These are phyloP conservation scores for Penicillium crustosum DNA, from an alignment of 2,329 filamentous ascomycete species.

Conservation along the genomic window DNA sequence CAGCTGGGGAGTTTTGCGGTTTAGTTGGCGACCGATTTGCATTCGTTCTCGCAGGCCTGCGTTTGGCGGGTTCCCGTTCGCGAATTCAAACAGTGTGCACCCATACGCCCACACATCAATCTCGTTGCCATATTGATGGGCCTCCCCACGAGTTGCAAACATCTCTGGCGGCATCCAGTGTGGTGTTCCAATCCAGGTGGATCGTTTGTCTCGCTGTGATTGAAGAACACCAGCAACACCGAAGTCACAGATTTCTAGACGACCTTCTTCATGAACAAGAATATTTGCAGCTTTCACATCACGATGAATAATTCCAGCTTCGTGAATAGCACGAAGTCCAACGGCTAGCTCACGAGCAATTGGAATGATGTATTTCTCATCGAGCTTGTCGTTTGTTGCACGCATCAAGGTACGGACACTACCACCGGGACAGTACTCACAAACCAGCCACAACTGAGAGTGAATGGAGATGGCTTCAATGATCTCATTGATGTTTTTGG, in stretches of 20 bases:
- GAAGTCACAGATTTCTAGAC: conserved; percentile 65
- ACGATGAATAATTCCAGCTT: conserved; percentile 64
- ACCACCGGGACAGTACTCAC: conserved; percentile 66
- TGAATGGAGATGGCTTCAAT: conserved; percentile 64
- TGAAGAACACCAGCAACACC: conserved; percentile 65
- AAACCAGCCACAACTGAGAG: conserved; percentile 65
- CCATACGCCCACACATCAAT: conserved; percentile 55
- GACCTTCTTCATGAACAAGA: conserved; percentile 62
- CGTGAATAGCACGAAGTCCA: conserved; percentile 62
- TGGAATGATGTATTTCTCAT: conserved; percentile 62
- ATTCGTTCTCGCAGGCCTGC: conserved; percentile 49
- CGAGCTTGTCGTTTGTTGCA: conserved; percentile 51
- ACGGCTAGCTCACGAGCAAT: conserved; percentile 64
- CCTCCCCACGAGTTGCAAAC: conserved; percentile 41
- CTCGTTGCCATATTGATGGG: conserved; percentile 50
- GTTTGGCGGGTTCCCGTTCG: conserved; percentile 51
- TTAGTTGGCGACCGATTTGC: conserved; percentile 48
- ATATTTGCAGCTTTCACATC: conserved; percentile 67
- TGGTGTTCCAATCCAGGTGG: conserved; percentile 65
- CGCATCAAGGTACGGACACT: conserved; percentile 62
- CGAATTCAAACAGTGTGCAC: conserved; percentile 52
- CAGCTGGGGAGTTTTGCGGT: conserved; percentile 44
- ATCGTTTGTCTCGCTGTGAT: conserved; percentile 59
- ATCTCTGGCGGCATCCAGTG: conserved; percentile 68
- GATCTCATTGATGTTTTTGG: conserved; percentile 63